These are phyloP conservation scores for Globisporangium uncinulatum DNA, from an alignment of 352 stramenopile species.

Conservation along the genomic window DNA sequence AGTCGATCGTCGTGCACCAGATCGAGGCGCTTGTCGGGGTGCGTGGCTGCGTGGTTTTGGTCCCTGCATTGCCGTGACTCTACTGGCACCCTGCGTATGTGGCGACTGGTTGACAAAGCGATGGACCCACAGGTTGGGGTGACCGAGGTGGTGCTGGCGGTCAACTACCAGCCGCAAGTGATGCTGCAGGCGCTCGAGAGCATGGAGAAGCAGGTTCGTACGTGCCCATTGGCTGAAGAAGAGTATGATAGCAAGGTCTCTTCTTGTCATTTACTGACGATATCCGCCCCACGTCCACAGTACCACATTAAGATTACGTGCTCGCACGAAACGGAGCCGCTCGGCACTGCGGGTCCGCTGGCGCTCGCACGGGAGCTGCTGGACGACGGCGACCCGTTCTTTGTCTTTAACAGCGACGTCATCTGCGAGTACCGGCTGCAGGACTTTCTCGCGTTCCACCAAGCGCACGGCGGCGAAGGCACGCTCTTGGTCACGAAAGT, in stretches of 20 bases:
- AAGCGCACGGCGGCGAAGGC: constrained; percentile 66
- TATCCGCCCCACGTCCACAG: constrained; percentile 17
- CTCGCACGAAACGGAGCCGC: constrained; percentile 79
- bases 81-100: no score
- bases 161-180: constrained; percentile 89
- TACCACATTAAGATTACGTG: constrained; percentile 89
- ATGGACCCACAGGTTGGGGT: constrained; percentile 60
- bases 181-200: constrained; percentile 76
- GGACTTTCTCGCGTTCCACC: constrained; percentile 78
- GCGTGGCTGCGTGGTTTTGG: constrained; percentile 18
- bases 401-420: constrained; percentile 90
- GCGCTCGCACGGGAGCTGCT: constrained; percentile 78
- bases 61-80: no score
- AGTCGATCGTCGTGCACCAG: constrained; percentile 87
- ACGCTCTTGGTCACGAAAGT: constrained; percentile 83
- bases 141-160: constrained; percentile 83
- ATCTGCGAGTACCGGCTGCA: constrained; percentile 83
- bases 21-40: constrained; percentile 84
- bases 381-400: constrained; percentile 84
- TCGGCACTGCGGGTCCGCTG: constrained; percentile 80
- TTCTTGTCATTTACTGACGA: background rate
- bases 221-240: no score
- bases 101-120: background rate
- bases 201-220: constrained; percentile 72
- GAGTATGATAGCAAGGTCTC: no score